Percentiles rank a stretch among this genome's conserved stretches.
Evolutionary conservation across 2,329 filamentous ascomycete species (phyloP).

Genomic region (Fusarium pininemorale): DNA sequence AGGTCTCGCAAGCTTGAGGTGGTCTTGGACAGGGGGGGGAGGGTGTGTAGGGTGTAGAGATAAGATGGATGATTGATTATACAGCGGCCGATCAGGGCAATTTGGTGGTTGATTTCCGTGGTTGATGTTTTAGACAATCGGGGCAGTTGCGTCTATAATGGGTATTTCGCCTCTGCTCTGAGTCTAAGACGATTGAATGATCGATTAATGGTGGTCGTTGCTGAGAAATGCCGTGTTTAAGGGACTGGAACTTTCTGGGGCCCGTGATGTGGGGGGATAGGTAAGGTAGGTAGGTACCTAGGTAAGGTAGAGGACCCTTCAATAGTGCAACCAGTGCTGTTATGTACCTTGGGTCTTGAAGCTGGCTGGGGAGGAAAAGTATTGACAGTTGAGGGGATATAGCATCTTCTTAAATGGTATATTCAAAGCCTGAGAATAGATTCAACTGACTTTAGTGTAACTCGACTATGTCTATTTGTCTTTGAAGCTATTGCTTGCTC

Average conservation of each 20-base stretch:
- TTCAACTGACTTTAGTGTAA: background rate
- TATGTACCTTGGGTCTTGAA: background rate
- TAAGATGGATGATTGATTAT: background rate
- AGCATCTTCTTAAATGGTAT: conserved; percentile 23
- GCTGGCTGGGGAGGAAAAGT: background rate
- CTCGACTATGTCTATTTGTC: background rate
- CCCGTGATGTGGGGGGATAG: background rate
- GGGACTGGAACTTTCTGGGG: conserved; percentile 13
- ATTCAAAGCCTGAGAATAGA: background rate
- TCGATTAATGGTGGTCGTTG: conserved; percentile 7
- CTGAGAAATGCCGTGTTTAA: conserved; percentile 20
- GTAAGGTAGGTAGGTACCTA: background rate
- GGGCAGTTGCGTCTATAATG: conserved; percentile 6
- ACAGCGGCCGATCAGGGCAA: background rate
- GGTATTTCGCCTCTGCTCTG: background rate
- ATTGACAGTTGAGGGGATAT: conserved; percentile 3
- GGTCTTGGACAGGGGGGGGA: background rate
- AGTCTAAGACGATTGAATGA: background rate
- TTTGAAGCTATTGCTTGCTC: background rate
- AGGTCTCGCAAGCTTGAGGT: background rate
- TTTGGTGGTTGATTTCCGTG: background rate
- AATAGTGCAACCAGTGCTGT: conserved; percentile 18
- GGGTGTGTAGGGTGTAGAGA: conserved; percentile 7
- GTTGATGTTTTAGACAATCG: conserved; percentile 9
- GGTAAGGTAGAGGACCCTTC: background rate